Evolutionary conservation across 2,329 filamentous ascomycete genomes (phyloP), one percentile per base, ranked within the genome.

Genomic region (Anisogramma anomala): DNA sequence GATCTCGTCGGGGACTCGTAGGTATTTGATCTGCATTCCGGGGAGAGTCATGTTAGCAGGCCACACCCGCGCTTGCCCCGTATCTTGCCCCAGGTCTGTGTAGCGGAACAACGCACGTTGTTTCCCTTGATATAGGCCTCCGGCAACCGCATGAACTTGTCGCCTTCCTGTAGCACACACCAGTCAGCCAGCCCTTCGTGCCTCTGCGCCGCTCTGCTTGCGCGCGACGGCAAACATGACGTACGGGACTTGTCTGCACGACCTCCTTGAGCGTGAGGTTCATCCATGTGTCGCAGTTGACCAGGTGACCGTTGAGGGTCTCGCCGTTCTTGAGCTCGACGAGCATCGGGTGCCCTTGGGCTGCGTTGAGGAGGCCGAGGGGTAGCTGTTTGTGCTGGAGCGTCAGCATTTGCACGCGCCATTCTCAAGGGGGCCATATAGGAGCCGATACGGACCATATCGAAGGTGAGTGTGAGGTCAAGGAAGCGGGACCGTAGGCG

Each of bases 261-360:
- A 98, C 93, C 62, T 96, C 91, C 63, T 91, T 94, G 51, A 98
- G 67, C 2, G 89, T 96, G 53, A 98, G 69, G 67, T 98, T 98
- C 91, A 98, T 98, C 87, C 91, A 98, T 36, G 89, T 98, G 63
- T 98, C 91, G 77, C 89, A 98, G 62, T 82, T 86, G 61, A 95
- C 83, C 45, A 98, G 71, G 58, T 95, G 87, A 49, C 91, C 91
- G 66, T 96, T 98, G 47, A 98, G 75, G 0, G 91, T 96, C 65
- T 98, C 88, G 66, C 88, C 88, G 58, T 89, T 94, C 72, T 95
- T 95, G 51, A 95, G 82, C 69, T 95, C 88, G 51, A 95, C 88
- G 43, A 94, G 81, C 83, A 95, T 96, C 3, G 91, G 89, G 61
- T 95, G 86, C 72, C 91, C 91, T 70, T 95, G 88, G 51, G 91